These are phyloP conservation scores for Hordeum pubiflorum DNA, from an alignment of 202 grass and related monocot species.

Conservation along the genomic window DNA sequence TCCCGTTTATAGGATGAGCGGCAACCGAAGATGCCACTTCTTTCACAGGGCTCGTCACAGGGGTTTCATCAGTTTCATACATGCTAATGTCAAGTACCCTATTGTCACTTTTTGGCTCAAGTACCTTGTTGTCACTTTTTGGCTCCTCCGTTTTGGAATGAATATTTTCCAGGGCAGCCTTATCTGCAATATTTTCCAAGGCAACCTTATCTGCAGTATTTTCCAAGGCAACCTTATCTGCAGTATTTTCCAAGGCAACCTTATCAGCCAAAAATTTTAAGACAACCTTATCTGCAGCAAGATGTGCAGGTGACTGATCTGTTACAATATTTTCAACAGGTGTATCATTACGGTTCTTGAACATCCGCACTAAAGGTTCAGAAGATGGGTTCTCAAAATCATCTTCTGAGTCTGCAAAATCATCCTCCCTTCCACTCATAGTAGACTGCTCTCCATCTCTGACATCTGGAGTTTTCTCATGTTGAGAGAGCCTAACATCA, in stretches of 20 bases:
- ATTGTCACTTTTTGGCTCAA: slow-evolving; percentile 29
- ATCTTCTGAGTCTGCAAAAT: slow-evolving; percentile 73
- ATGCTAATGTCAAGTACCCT: slow-evolving; percentile 40
- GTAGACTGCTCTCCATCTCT: slow-evolving; percentile 53
- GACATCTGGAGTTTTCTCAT: slow-evolving; percentile 44
- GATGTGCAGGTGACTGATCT: slow-evolving; percentile 30
- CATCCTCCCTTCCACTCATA: slow-evolving; percentile 48
- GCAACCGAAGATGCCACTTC: slow-evolving; percentile 25
- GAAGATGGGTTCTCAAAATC: slow-evolving; percentile 79
- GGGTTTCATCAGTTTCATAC: slow-evolving; percentile 57
- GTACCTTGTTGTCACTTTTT: neutral
- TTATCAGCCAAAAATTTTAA: neutral
- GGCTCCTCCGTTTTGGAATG: neutral
- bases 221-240: neutral
- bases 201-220: neutral
- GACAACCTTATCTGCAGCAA: slow-evolving; percentile 28
- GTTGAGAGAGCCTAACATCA: slow-evolving; percentile 10
- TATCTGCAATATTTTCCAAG: neutral
- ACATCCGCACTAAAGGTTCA: slow-evolving; percentile 71
- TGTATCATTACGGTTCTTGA: slow-evolving; percentile 61
- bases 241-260: neutral
- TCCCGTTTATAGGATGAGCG: slow-evolving; percentile 45
- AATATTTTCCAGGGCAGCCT: neutral
- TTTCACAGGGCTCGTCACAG: slow-evolving; percentile 41
- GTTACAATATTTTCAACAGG: slow-evolving; percentile 36